phyloP scores from a whole-genome alignment of 2,329 filamentous ascomycete genomes.

The Chalara sp. region DNA sequence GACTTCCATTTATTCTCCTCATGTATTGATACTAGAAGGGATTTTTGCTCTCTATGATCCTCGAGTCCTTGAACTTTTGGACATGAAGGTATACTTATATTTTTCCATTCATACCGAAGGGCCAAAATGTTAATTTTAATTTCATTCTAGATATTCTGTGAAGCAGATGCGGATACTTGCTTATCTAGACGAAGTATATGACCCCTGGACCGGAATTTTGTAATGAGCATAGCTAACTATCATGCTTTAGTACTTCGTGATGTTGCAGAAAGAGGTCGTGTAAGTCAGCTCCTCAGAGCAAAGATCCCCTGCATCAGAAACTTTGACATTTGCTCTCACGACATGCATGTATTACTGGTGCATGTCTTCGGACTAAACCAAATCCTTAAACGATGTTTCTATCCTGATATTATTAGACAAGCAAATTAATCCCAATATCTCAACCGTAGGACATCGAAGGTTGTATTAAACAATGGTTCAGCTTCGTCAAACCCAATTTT shows the following conservation, averaged over 20 bases:
- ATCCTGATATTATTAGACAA: too few species aligned
- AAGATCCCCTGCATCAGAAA: too few species aligned
- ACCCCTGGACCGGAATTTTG: not conserved
- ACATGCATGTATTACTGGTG: too few species aligned
- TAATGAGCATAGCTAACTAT: slow-evolving; percentile 1
- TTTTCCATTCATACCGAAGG: not conserved
- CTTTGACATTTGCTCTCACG: too few species aligned
- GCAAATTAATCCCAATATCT: too few species aligned
- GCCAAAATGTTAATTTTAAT: not conserved
- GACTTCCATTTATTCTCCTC: slow-evolving; percentile 89
- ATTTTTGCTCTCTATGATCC: slow-evolving; percentile 92
- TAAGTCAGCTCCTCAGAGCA: too few species aligned
- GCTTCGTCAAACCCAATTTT: slow-evolving; percentile 94
- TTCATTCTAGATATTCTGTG: slow-evolving; percentile 72
- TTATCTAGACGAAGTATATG: slow-evolving; percentile 73
- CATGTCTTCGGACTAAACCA: too few species aligned
- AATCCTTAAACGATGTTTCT: too few species aligned
- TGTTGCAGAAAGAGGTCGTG: slow-evolving; percentile 75
- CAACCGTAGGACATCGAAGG: slow-evolving; percentile 67
- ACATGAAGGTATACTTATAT: slow-evolving; percentile 66
- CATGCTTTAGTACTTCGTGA: slow-evolving; percentile 58
- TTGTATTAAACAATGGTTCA: slow-evolving; percentile 97
- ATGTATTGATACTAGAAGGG: slow-evolving; percentile 90
- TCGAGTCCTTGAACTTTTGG: slow-evolving; percentile 76
- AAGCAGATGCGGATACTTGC: slow-evolving; percentile 92